phyloP scores from a whole-genome alignment of 345 rosid species.

The Leavenworthia alabamica region DNA sequence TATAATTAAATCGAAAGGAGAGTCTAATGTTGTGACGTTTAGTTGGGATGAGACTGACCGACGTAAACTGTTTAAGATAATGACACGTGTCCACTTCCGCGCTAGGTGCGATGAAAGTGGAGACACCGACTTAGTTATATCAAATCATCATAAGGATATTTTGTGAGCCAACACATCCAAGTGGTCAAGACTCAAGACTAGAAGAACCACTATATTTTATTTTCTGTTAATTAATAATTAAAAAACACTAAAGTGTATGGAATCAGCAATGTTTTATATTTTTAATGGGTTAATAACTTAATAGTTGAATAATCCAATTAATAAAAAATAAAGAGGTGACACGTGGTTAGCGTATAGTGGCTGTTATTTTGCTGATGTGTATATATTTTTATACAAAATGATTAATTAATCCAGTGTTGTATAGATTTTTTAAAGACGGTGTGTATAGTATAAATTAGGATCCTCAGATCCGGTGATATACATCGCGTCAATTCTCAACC shows the following conservation, averaged over 20 bases:
- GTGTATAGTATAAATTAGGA: slow-evolving; percentile 8
- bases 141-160: slow-evolving; percentile 11
- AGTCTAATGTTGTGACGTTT: neutral
- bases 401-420: neutral
- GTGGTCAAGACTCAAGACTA: neutral
- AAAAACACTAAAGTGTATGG: too few species aligned
- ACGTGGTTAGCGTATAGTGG: slow-evolving; percentile 1
- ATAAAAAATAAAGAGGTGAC: neutral
- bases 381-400: neutral
- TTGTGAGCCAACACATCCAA: neutral
- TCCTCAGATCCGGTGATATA: slow-evolving; percentile 23
- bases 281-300: neutral
- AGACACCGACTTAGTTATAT: neutral
- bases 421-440: slow-evolving; percentile 10
- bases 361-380: neutral
- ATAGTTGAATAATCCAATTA: neutral
- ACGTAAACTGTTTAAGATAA: neutral
- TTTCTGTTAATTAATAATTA: neutral
- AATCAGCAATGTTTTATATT: too few species aligned
- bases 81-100: slow-evolving; percentile 4
- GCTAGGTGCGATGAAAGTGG: neutral
- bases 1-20: neutral
- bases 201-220: neutral
- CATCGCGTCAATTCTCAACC: slow-evolving; percentile 22
- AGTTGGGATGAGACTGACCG: slow-evolving; percentile 1